A percentile compares a stretch with the other conserved stretches of the same genome.
These are phyloP conservation scores for Solanum hybrid DNA, from an alignment of 305 asterid species.

Conservation along the genomic window DNA sequence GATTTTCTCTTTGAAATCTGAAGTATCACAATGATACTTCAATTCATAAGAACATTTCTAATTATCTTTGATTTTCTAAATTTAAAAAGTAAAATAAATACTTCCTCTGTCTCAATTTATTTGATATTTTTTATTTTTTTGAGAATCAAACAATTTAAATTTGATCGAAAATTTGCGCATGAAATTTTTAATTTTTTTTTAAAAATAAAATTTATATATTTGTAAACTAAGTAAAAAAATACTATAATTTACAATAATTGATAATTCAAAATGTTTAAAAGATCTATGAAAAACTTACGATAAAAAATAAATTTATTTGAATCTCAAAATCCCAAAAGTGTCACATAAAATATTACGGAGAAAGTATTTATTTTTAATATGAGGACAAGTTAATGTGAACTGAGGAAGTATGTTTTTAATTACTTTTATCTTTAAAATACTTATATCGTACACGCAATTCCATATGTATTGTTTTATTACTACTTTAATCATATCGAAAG, in stretches of 20 bases:
- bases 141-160: not conserved
- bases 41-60: not conserved
- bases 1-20: not conserved
- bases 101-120: no score
- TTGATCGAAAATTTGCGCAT: no score
- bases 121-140: not conserved
- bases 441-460: not conserved
- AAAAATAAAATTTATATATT: no score
- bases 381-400: not conserved
- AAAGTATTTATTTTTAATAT: no score
- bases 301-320: no score
- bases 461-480: not conserved
- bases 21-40: not conserved
- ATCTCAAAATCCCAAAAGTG: rapidly evolving
- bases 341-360: no score
- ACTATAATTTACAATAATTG: no score
- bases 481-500: not conserved
- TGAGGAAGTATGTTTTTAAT: no score
- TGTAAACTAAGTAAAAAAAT: no score
- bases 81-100: not conserved
- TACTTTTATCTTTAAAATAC: not conserved
- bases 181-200: no score
- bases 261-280: no score
- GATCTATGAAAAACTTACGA: no score
- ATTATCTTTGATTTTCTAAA: not conserved